A percentile compares a stretch with the other conserved stretches of the same genome.
phyloP scores from a whole-genome alignment of 2,329 filamentous ascomycete genomes.

The Fusarium nodosum region DNA sequence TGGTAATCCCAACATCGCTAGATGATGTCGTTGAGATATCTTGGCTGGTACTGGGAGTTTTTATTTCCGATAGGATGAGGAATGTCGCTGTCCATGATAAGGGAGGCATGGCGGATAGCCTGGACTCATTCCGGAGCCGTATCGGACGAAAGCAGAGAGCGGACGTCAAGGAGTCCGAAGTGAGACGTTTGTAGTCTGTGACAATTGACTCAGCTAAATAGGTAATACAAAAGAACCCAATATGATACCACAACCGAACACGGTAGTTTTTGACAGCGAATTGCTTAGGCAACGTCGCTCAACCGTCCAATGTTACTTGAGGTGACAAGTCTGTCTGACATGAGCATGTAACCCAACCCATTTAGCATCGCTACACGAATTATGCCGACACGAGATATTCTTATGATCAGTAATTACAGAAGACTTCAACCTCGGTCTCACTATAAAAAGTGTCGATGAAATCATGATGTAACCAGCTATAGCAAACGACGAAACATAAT shows the following conservation, averaged over 20 bases:
- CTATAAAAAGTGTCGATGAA: not conserved
- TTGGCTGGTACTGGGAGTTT: conserved; percentile 53
- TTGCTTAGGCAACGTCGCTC: not conserved
- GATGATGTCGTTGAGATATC: conserved; percentile 62
- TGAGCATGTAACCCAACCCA: conserved; percentile 3
- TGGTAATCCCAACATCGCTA: conserved; percentile 60
- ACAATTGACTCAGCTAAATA: not conserved
- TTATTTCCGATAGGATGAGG: conserved; percentile 61
- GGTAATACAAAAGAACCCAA: not conserved
- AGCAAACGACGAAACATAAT: too few relatives aligned
- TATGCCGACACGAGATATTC: conserved; percentile 5
- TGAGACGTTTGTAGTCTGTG: not conserved
- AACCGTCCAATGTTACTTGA: not conserved
- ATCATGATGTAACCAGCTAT: conserved; percentile 26
- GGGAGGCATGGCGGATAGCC: conserved; percentile 63
- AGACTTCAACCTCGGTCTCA: not conserved
- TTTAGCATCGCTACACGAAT: not conserved
- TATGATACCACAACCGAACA: not conserved
- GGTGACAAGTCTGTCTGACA: conserved; percentile 6
- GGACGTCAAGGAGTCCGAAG: not conserved
- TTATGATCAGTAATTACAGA: conserved; percentile 5
- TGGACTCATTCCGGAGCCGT: conserved; percentile 27
- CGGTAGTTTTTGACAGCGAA: conserved; percentile 15
- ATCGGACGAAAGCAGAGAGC: not conserved
- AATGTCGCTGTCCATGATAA: conserved; percentile 68